These are phyloP conservation scores for Capsicum chinense DNA, from an alignment of 257 asterid genomes.

Conservation along the genomic window DNA sequence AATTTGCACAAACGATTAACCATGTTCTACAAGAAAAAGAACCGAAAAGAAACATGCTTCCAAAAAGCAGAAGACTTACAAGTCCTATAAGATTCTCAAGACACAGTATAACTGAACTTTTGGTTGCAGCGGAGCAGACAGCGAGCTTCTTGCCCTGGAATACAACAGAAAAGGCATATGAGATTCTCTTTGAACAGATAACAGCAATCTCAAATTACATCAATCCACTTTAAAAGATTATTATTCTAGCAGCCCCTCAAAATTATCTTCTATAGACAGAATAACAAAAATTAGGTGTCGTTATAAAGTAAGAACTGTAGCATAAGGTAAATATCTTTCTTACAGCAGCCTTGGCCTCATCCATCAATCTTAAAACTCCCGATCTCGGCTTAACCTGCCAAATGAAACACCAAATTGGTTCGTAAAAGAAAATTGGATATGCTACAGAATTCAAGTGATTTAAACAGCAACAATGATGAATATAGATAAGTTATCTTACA, in stretches of 20 bases:
- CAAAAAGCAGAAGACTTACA: slow-evolving; percentile 46
- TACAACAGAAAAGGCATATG: slow-evolving; percentile 25
- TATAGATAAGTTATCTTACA: slow-evolving; percentile 50
- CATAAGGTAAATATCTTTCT: slow-evolving; percentile 46
- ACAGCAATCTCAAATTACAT: neutral
- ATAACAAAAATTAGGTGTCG: slow-evolving; percentile 26
- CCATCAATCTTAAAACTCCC: slow-evolving; percentile 96
- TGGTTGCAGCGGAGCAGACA: slow-evolving; percentile 98
- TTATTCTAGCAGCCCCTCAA: neutral
- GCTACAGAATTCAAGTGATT: neutral
- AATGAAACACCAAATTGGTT: slow-evolving; percentile 30
- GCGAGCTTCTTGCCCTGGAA: slow-evolving; percentile 82
- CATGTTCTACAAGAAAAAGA: neutral
- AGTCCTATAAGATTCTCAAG: slow-evolving; percentile 88
- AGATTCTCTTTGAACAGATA: neutral
- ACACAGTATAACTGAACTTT: slow-evolving; percentile 89
- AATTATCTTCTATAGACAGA: neutral
- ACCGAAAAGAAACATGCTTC: slow-evolving; percentile 23
- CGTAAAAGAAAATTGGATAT: slow-evolving; percentile 23
- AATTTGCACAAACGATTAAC: neutral
- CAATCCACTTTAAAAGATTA: neutral
- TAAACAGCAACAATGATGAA: neutral
- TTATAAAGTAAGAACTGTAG: slow-evolving; percentile 15
- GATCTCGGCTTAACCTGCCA: slow-evolving; percentile 93
- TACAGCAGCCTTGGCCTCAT: slow-evolving; percentile 93